Evolutionary conservation across 306 rosid species (phyloP).

Genomic region (Malus orientalis): DNA sequence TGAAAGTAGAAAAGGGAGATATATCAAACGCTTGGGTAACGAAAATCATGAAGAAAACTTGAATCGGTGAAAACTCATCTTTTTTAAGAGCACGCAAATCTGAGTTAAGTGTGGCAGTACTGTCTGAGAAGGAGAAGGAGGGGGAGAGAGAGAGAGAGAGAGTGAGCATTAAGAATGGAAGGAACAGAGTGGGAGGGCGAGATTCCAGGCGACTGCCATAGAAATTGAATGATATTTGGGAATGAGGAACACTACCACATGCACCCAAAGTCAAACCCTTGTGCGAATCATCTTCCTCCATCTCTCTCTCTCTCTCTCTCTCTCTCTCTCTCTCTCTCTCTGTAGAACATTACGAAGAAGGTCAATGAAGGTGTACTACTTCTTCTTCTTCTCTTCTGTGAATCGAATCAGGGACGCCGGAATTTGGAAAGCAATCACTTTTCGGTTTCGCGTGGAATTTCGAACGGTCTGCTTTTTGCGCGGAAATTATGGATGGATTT

Average conservation of each 20-base stretch:
- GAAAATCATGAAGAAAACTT: slow-evolving; percentile 18
- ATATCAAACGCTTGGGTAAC: background rate
- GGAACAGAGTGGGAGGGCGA: slow-evolving; percentile 13
- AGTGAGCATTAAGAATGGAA: slow-evolving; percentile 6
- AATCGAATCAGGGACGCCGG: background rate
- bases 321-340: background rate
- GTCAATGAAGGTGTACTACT: background rate
- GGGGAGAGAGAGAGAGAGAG: background rate
- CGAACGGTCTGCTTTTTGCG: background rate
- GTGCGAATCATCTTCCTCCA: background rate
- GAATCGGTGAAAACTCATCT: slow-evolving; percentile 13
- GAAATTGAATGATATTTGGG: slow-evolving; percentile 41
- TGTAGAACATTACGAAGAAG: background rate
- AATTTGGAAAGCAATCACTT: background rate
- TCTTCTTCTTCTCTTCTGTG: background rate
- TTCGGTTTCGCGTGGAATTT: background rate
- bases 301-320: background rate
- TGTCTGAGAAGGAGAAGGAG: background rate
- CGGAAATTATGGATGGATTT: background rate
- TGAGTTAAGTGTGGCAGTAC: background rate
- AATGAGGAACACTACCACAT: slow-evolving; percentile 28
- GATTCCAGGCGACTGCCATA: slow-evolving; percentile 29
- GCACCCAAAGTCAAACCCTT: slow-evolving; percentile 38
- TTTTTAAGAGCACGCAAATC: slow-evolving; percentile 30
- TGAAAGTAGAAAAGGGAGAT: background rate